phyloP scores from a whole-genome alignment of 75 land plant species.

The Pseudotsuga menziesii region DNA sequence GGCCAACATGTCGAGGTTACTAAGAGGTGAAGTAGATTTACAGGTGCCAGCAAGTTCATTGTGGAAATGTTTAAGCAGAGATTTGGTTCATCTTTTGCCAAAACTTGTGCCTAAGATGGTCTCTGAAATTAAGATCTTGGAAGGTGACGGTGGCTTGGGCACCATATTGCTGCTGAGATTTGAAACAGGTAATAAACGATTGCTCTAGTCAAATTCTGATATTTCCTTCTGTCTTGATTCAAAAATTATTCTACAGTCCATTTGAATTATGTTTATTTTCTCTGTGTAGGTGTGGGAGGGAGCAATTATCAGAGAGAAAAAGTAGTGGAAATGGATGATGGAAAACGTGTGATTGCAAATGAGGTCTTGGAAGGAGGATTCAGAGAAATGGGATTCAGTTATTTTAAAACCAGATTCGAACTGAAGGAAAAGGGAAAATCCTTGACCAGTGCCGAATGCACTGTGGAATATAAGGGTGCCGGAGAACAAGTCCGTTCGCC shows the following conservation, averaged over 20 bases:
- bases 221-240: no score
- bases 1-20: background rate
- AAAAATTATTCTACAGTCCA: no score
- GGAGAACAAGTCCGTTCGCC: background rate
- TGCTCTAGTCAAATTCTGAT: background rate
- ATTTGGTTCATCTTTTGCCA: background rate
- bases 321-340: conserved; percentile 5
- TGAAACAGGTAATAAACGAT: background rate
- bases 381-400: background rate
- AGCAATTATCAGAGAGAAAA: background rate
- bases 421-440: background rate
- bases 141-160: conserved; percentile 6
- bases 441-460: conserved; percentile 6
- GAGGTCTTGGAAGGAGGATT: conserved; percentile 7
- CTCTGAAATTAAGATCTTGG: background rate
- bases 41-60: conserved; percentile 3
- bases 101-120: conserved; percentile 2
- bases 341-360: background rate
- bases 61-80: conserved; percentile 8
- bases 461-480: background rate
- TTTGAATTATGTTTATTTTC: background rate
- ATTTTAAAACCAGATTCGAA: background rate
- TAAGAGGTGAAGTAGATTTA: background rate
- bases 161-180: background rate
- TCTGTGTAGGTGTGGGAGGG: background rate